Evolutionary conservation across 164 flowering plant genomes (phyloP).

Genomic region (Annona cherimola): DNA sequence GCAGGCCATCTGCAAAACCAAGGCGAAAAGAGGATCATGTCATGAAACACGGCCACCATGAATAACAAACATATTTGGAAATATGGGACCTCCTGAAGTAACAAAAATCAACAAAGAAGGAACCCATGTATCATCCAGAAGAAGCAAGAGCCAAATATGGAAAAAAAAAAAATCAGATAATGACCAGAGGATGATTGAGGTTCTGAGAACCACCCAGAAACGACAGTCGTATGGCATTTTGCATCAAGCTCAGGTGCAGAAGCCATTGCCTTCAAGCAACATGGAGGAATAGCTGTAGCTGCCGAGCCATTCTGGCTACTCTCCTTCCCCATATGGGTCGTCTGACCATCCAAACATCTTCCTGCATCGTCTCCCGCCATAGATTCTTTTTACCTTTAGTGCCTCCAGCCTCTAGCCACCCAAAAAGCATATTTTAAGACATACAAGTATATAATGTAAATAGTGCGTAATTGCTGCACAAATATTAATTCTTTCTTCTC

Average conservation of each 20-base stretch:
- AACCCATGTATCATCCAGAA: not conserved
- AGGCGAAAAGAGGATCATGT: not conserved
- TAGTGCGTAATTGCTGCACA: not conserved
- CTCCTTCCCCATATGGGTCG: slow-evolving; percentile 77
- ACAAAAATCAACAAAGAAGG: not conserved
- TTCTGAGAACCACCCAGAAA: slow-evolving; percentile 98
- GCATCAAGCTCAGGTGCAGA: slow-evolving; percentile 65
- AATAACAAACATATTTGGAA: not conserved
- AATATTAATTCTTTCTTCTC: not conserved
- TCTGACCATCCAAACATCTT: slow-evolving; percentile 79
- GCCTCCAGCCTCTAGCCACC: slow-evolving; percentile 58
- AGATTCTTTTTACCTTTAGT: slow-evolving; percentile 47
- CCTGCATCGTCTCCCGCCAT: slow-evolving; percentile 69
- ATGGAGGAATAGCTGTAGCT: slow-evolving; percentile 53
- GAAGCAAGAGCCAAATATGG: not conserved
- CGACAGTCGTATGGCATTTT: slow-evolving; percentile 82
- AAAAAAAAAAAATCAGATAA: slow-evolving; percentile 11
- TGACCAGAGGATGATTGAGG: slow-evolving; percentile 44
- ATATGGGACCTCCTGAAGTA: not conserved
- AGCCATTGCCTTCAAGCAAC: slow-evolving; percentile 84
- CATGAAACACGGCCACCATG: not conserved
- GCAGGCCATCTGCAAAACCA: slow-evolving; percentile 30
- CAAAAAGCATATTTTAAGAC: not conserved
- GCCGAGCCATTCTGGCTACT: slow-evolving; percentile 31
- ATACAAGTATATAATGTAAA: not conserved